phyloP scores from a whole-genome alignment of 1,284 basidiomycete genomes.

The Ustilago lituana region DNA sequence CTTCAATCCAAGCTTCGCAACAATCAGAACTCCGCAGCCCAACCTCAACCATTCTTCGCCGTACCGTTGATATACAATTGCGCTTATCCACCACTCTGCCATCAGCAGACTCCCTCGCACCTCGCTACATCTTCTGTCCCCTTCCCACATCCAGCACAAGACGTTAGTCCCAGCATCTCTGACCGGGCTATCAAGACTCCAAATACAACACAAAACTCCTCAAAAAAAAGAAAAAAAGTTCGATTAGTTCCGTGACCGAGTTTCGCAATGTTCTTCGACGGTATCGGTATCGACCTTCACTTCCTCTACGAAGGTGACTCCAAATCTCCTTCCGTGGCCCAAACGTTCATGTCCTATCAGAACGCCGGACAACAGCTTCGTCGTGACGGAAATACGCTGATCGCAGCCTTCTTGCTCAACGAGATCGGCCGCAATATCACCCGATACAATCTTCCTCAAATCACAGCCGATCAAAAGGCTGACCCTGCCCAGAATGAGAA shows the following conservation, averaged over 20 bases:
- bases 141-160: no score
- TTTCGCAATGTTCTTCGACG: conserved; percentile 24
- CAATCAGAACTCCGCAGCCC: no score
- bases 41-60: no score
- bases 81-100: no score
- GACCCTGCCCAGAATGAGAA: not conserved
- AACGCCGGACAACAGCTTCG: conserved; percentile 3
- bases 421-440: conserved; percentile 1
- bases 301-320: conserved; percentile 12
- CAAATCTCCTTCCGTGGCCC: not conserved
- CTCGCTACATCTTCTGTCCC: no score
- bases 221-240: conserved; percentile 11
- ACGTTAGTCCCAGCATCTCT: no score
- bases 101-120: no score
- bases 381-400: not conserved
- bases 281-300: conserved; percentile 26
- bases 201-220: not conserved
- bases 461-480: not conserved
- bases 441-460: not conserved
- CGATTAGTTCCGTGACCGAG: not conserved
- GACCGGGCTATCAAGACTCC: no score
- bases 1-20: no score
- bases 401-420: conserved; percentile 18
- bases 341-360: conserved; percentile 7
- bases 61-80: no score